These are phyloP conservation scores for Ogataea paradorogensis DNA, from an alignment of 805 yeast genomes.

Conservation along the genomic window DNA sequence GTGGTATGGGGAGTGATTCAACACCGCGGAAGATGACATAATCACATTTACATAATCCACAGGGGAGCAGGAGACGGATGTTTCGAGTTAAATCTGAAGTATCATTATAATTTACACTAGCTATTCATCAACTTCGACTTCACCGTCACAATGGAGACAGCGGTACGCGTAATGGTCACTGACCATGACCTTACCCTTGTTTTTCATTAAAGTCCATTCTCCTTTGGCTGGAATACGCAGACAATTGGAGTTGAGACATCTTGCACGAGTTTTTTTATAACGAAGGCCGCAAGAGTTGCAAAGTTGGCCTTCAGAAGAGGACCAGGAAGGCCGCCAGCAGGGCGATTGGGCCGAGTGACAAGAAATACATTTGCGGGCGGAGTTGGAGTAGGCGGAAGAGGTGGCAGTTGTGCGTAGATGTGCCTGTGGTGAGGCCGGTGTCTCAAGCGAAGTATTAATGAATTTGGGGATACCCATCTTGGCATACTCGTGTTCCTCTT, in stretches of 20 bases:
- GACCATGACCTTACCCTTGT: constrained; percentile 51
- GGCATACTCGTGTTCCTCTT: constrained; percentile 6
- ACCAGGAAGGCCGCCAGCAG: constrained; percentile 99
- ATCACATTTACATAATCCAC: not conserved
- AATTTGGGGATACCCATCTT: constrained; percentile 13
- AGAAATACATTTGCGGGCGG: constrained; percentile 70
- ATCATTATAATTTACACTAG: not conserved
- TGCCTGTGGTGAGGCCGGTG: constrained; percentile 15
- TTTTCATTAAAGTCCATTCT: constrained; percentile 86
- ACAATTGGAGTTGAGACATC: constrained; percentile 76
- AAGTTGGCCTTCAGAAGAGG: constrained; percentile 83
- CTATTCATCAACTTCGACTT: constrained; percentile 43
- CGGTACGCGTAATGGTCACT: constrained; percentile 33
- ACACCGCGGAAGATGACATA: constrained; percentile 10
- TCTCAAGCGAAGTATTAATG: constrained; percentile 12
- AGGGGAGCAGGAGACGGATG: not conserved
- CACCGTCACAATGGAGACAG: constrained; percentile 60
- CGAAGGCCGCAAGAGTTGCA: constrained; percentile 96
- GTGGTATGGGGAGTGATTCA: constrained; percentile 1
- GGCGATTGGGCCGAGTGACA: constrained; percentile 92
- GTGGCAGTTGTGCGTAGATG: constrained; percentile 14
- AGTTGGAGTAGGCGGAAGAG: constrained; percentile 11
- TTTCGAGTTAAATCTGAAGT: not conserved
- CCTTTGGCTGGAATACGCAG: constrained; percentile 93
- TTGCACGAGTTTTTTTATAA: constrained; percentile 89